Base-by-base conservation (phyloP, 2,329 filamentous ascomycete genomes). In the Aspergillus fischeri region DNA sequence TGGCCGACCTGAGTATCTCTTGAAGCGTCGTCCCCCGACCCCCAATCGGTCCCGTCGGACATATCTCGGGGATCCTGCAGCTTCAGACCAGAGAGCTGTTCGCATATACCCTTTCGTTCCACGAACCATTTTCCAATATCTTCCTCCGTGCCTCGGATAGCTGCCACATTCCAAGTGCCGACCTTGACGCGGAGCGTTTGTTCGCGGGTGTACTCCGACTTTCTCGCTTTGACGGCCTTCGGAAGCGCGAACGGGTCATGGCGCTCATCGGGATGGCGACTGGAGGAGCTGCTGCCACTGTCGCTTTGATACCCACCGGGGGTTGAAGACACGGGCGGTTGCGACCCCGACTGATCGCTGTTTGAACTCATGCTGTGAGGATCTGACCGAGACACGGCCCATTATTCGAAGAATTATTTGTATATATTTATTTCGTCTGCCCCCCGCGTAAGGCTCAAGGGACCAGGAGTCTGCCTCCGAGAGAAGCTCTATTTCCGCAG, bases 121-220 rank as follows among this genome's bases (percentile, higher is more conserved):
- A 95, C 83, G 71, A 99, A 97, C 94, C 94, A 99, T 32, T 84
- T 85, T 7, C 86, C 89, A 4, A 99, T 78, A 70, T 97, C 94
- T 64, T 91, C 90, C 73, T 96, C 92, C 0, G 91, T 92, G 25
- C 90, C 91, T 11, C 90, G 86, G 62, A 89, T 87, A 1, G 88
- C 87, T 3, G 92, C 94, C 17, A 96, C 91, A 74, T 99, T 99
- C 94, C 94, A 99, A 0, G 90, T 89, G 45, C 93, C 94, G 52
- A 99, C 83, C 75, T 97, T 97, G 73, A 99, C 84, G 63, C 87
- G 87, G 65, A 96, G 85, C 52, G 83, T 83, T 70, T 87, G 87
- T 47, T 86, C 84, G 41, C 86, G 84, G 27, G 89, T 88, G 72
- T 92, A 99, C 72, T 97, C 92, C 51, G 83, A 77, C 67, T 87